Percentiles rank a stretch among this genome's conserved stretches.
Conservation (phyloP, 352 stramenopile genomes). For the Thraustochytrium sp. region DNA sequence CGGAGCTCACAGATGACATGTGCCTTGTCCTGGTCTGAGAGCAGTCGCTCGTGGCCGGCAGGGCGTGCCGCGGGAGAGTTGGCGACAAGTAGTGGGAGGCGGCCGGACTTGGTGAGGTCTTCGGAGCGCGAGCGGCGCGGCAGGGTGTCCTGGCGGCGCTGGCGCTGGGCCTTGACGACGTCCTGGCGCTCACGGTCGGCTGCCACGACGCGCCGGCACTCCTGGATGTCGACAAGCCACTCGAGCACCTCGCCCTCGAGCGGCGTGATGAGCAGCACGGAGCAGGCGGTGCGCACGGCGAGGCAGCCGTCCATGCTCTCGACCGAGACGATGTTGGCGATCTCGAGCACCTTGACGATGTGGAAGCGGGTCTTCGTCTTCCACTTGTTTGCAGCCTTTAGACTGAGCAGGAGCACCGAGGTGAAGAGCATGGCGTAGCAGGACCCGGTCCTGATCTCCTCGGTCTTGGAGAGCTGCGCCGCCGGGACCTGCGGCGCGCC, state of each 20-base stretch:
- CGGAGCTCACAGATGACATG: too few species aligned
- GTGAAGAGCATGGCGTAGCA: constrained; percentile 33
- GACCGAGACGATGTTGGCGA: constrained; percentile 2
- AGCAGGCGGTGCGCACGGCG: constrained; percentile 14
- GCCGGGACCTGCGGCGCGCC: background rate
- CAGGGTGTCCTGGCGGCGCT: background rate
- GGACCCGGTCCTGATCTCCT: constrained; percentile 1
- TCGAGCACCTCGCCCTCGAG: constrained; percentile 11
- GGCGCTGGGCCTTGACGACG: constrained; percentile 7
- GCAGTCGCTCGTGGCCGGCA: too few species aligned
- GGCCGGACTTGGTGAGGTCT: background rate
- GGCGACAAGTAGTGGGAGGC: too few species aligned
- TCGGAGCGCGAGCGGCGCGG: background rate
- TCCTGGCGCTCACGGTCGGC: constrained; percentile 31
- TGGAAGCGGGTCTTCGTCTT: constrained; percentile 39
- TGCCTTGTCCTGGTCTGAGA: too few species aligned
- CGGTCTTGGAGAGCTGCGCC: constrained; percentile 5
- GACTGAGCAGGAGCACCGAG: background rate
- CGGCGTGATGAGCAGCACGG: constrained; percentile 8
- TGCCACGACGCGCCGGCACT: background rate
- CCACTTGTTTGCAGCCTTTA: constrained; percentile 9
- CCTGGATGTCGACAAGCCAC: constrained; percentile 24
- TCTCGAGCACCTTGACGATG: constrained; percentile 17
- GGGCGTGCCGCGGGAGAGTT: too few species aligned
- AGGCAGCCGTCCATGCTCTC: constrained; percentile 33